A percentile compares a stretch with the other conserved stretches of the same genome.
Conservation (phyloP, 441 rosid genomes). For the Adansonia rubrostipa region DNA sequence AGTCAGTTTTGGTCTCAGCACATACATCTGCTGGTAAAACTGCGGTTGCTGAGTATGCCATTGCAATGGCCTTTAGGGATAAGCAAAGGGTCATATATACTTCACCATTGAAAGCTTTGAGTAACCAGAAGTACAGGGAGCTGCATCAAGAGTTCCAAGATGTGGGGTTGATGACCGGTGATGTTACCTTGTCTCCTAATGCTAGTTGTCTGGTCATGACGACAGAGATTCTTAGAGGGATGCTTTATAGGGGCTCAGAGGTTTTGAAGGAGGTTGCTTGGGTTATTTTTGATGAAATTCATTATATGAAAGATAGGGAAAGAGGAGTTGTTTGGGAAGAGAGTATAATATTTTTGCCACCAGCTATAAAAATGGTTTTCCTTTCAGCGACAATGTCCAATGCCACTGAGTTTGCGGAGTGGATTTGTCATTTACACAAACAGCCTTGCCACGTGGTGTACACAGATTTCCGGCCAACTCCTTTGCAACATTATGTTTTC, state of each 20-base stretch:
- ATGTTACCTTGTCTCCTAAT: constrained; percentile 89
- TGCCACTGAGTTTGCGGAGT: constrained; percentile 94
- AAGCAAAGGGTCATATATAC: constrained; percentile 94
- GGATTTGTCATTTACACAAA: constrained; percentile 92
- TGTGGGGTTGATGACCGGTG: constrained; percentile 99
- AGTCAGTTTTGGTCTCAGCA: constrained; percentile 94
- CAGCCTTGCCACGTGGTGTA: constrained; percentile 98
- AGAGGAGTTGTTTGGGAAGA: constrained; percentile 99
- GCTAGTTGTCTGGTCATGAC: constrained; percentile 97
- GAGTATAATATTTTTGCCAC: constrained; percentile 90
- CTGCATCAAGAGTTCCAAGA: constrained; percentile 86
- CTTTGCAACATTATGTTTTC: constrained; percentile 95
- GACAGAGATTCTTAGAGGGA: constrained; percentile 91
- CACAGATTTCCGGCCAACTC: constrained; percentile 95
- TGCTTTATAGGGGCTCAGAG: constrained; percentile 94
- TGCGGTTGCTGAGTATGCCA: constrained; percentile 96
- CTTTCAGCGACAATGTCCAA: constrained; percentile 98
- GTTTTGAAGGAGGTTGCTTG: constrained; percentile 96
- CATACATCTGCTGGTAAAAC: constrained; percentile 98
- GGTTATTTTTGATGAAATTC: constrained; percentile 97
- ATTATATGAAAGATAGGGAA: constrained; percentile 96
- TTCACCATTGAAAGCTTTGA: constrained; percentile 93
- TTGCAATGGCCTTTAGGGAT: constrained; percentile 94
- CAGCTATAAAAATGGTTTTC: constrained; percentile 95
- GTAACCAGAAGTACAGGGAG: constrained; percentile 96